phyloP scores from a whole-genome alignment of 345 rosid genomes.

The Aquilaria yunnanensis region DNA sequence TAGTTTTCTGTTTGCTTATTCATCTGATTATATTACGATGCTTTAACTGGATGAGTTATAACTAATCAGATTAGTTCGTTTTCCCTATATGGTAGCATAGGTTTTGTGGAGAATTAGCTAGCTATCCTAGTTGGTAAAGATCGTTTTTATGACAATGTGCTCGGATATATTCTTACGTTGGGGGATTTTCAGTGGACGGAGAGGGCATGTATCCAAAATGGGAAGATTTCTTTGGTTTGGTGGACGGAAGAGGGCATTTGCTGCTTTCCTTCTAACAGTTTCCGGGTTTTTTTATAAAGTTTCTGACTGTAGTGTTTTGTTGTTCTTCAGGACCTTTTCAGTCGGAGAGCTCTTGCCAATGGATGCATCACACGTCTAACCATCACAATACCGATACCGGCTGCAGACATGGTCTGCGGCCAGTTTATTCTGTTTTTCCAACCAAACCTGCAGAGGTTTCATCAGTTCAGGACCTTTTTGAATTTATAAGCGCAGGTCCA shows the following conservation, averaged over 20 bases:
- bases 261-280: neutral
- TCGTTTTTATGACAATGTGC: too few relatives aligned
- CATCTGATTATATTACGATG: too few relatives aligned
- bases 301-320: neutral
- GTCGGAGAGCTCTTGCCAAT: constrained; percentile 43
- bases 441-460: constrained; percentile 51
- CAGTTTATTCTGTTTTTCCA: constrained; percentile 30
- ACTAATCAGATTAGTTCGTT: too few relatives aligned
- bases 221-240: too few relatives aligned
- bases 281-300: neutral
- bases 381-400: constrained; percentile 15
- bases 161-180: too few relatives aligned
- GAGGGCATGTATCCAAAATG: too few relatives aligned
- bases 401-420: constrained; percentile 17
- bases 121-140: too few relatives aligned
- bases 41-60: too few relatives aligned
- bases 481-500: constrained; percentile 84
- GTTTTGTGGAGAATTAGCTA: too few relatives aligned
- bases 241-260: neutral
- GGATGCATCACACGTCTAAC: constrained; percentile 48
- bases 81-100: too few relatives aligned
- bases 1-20: too few relatives aligned
- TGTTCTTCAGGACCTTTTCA: constrained; percentile 17
- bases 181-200: too few relatives aligned
- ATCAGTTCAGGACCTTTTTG: constrained; percentile 69